Conservation (phyloP, 1,284 basidiomycete species). For the Sanguinoderma infundibulare region DNA sequence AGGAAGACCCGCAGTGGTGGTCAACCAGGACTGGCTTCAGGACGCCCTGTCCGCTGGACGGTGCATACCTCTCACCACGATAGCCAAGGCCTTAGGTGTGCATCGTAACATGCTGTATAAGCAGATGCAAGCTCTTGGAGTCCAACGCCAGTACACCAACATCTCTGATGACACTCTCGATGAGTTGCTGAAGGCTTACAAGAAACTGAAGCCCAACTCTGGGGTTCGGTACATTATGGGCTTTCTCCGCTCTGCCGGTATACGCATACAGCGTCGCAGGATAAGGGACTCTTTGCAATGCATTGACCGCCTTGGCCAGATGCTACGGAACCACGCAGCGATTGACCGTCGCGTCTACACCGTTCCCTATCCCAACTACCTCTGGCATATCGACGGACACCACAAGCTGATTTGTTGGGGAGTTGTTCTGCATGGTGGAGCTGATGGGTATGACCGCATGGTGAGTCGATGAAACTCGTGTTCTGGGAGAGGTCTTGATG, state of each 20-base stretch:
- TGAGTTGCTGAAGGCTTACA: slow-evolving; percentile 1
- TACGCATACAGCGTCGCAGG: slow-evolving; percentile 19
- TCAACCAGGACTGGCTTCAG: slow-evolving; percentile 8
- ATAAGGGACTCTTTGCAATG: slow-evolving; percentile 17
- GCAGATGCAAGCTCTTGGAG: neutral
- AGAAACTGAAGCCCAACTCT: slow-evolving; percentile 17
- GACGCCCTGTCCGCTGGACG: slow-evolving; percentile 9
- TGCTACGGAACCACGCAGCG: slow-evolving; percentile 13
- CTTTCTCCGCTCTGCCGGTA: neutral
- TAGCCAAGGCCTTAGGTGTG: slow-evolving; percentile 9
- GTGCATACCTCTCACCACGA: slow-evolving; percentile 7
- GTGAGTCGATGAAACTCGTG: slow-evolving; percentile 22
- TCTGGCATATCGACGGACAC: slow-evolving; percentile 56
- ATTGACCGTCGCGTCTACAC: slow-evolving; percentile 38
- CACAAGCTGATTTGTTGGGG: slow-evolving; percentile 56
- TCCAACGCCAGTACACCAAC: slow-evolving; percentile 3
- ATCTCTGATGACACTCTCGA: slow-evolving; percentile 4
- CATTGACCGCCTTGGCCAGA: slow-evolving; percentile 23
- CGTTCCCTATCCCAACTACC: slow-evolving; percentile 39
- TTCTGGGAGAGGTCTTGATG: no score
- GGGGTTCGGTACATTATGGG: slow-evolving; percentile 18
- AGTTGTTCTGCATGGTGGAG: slow-evolving; percentile 51
- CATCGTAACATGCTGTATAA: slow-evolving; percentile 15
- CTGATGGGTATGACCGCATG: slow-evolving; percentile 42
- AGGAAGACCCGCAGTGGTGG: slow-evolving; percentile 13